Evolutionary conservation across 164 flowering plant genomes (phyloP).

Genomic region (Tinospora cordifolia): DNA sequence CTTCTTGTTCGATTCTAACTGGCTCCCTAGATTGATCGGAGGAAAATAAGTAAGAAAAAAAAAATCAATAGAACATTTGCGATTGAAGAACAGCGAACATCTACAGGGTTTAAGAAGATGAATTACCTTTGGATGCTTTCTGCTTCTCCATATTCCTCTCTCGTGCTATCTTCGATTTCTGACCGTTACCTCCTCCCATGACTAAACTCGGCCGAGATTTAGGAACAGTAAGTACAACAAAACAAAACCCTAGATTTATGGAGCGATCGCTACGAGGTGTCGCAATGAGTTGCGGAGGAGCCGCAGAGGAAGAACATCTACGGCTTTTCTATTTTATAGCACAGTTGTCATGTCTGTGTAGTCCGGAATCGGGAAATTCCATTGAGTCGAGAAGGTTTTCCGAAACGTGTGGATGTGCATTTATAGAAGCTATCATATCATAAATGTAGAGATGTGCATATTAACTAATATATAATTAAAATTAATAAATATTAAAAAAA

Average conservation of each 20-base stretch:
- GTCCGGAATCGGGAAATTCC: too few relatives aligned
- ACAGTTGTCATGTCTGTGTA: too few relatives aligned
- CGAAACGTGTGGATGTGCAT: too few relatives aligned
- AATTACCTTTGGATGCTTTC: slow-evolving; percentile 27
- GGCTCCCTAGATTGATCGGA: slow-evolving; percentile 31
- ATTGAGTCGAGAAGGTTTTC: too few relatives aligned
- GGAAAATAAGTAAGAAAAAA: neutral
- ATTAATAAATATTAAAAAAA: too few relatives aligned
- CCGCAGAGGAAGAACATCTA: neutral
- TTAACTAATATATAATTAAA: too few relatives aligned
- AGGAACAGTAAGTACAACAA: neutral
- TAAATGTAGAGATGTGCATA: too few relatives aligned
- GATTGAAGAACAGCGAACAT: neutral
- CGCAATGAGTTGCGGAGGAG: neutral
- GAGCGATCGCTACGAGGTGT: neutral
- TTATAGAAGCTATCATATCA: too few relatives aligned
- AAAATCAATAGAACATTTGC: neutral
- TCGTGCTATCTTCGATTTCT: slow-evolving; percentile 44
- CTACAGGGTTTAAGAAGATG: neutral
- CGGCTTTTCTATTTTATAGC: neutral
- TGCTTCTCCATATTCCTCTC: slow-evolving; percentile 43
- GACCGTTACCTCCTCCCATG: slow-evolving; percentile 40
- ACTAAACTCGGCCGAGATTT: neutral
- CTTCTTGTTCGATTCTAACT: slow-evolving; percentile 39
- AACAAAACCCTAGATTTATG: neutral